Base-by-base conservation (phyloP, 129 eudicot genomes). In the sunflower (Helianthus annuus) region DNA sequence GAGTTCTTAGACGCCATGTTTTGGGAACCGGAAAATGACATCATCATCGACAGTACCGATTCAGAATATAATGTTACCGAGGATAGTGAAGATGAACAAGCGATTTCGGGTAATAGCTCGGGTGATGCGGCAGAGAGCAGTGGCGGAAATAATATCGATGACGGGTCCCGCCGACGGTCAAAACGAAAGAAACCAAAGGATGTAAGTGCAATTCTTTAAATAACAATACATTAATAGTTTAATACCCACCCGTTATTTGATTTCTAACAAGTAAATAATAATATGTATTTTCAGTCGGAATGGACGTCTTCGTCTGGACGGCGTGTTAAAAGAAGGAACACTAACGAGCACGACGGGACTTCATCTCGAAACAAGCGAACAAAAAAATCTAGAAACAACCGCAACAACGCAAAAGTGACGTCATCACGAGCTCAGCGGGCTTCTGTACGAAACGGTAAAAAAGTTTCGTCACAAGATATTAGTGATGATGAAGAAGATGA, bases 1-100 rank as follows among this genome's bases (percentile, higher is more conserved):
- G 99, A 95, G 67, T 86, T 86, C 22, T 55, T 86, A 55, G 99
- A 95, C 78, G 91, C 94, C 66, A 77, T 83, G 78, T 85, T 54
- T 38, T 90, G 90, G 96, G 99, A 95, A 69, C 97, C 96, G 0
- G 99, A 91, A 66, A 88, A 79, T 74, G 96, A 90, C 73, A 86
- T 73, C 60, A 81, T 84, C 61, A 72, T 73, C 80, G 96, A 95
- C 72, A 93, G 88, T 72, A 83, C 95, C 15, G 99, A 91, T 80
- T 95, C 97, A 2, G 99, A 95, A 69, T 95, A 90, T 68, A 84
- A 88, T 67, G 81, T 80, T 16, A 81, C 89, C 5, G 96, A 90
- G 46, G 97, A 88, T 38, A 86, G 89, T 76, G 99, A 74, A 40
- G 88, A 75, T 68, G 97, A 85, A 70, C 85, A 73, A 59, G 87